Base-by-base conservation (phyloP, 495 filamentous ascomycete genomes). In the Aspergillus sparsus region DNA sequence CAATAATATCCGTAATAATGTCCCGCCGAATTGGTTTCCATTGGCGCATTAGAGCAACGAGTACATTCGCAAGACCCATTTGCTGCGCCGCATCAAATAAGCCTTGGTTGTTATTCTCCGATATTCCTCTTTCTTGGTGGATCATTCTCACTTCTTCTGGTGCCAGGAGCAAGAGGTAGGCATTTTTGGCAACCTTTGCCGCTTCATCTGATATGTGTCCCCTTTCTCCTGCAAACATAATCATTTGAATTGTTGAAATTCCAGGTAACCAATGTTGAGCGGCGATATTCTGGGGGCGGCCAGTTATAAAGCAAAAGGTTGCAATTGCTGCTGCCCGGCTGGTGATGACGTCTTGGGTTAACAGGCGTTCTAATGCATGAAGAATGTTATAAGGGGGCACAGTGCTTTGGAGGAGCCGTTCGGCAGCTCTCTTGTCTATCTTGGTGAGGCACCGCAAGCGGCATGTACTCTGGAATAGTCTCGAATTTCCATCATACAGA, bases 1-100 rank as follows among this genome's bases (percentile, higher is more conserved):
- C 18, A 35, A 35, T 34, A 32, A 51, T 51, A 51, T 51, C 49
- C 13, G 33, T 27, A 13, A 51, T 51, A 12, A n/a, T 51, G n/a
- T 51, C 31, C 13, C 31, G 9, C 13, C 2, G 49, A n/a, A 51
- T 51, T 27, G 49, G 49, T 15, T 51, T 51, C 49, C 49, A 51
- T 51, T 51, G 8, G 9, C 49, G 18, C 31, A 51, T 51, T 16
- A 51, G 13, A 34, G 49, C 49, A 51, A 51, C 15, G 31, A 31
- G 15, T 27, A 35, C 31, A 18, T 35, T 35, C 2, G 27, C 49
- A 32, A 51, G 18, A 5, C 49, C 49, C 15, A 34, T 16, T 35
- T 35, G 34, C 27, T 51, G 16, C 13, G 49, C 49, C 7, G 27
- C 31, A 7, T 34, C 16, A 51, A 51, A 51, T 16, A 51, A 27